Evolutionary conservation across 768 basidiomycete genomes (phyloP), one percentile per base, ranked within the genome.

Genomic region (Stropharia rugosoannulata): DNA sequence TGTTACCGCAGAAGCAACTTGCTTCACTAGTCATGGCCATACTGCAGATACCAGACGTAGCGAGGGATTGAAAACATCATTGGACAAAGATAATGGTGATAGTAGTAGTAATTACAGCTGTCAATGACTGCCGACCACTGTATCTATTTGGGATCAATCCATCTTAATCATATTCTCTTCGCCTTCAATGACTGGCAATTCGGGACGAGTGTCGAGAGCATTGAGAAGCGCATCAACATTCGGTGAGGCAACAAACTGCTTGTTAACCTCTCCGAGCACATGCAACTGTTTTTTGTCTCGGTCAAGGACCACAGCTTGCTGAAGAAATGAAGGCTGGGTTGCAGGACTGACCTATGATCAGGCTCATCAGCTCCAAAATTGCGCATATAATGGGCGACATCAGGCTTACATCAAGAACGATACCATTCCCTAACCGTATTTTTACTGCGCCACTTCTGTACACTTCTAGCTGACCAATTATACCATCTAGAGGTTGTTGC

Each of bases 361-460:
- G 40, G 15, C n/a, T 18, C 4, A 22, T 64, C 5, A 54, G 37
- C 18, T 32, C 29, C 43, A 25, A 22, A 45, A 11, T 16, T 16
- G 15, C 4, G 27, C 19, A 36, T 16, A 41, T 10, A 6, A 9
- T 11, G 32, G n/a, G 37, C 54, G 27, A 10, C n/a, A 38, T 40
- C 22, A 35, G 53, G 73, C 85, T 59, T 68, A 95, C 95, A 66
- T 95, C 89, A 66, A 96, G 75, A 11, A 96, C 72, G 37, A 94
- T 92, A 35, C 83, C 90, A 59, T 94, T 87, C 3, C 79, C 79
- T 22, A 97, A 71, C 18, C 90, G 86, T 77, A 97, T 90, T 71
- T 93, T 95, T 54, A 94, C 88, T 9, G 82, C 79, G 5, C 95
- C 95, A 62, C 88, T 94, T 51, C 81, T 82, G 69, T 94, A 93